phyloP scores from a whole-genome alignment of 352 stramenopile genomes.

The Phytophthora constricta region DNA sequence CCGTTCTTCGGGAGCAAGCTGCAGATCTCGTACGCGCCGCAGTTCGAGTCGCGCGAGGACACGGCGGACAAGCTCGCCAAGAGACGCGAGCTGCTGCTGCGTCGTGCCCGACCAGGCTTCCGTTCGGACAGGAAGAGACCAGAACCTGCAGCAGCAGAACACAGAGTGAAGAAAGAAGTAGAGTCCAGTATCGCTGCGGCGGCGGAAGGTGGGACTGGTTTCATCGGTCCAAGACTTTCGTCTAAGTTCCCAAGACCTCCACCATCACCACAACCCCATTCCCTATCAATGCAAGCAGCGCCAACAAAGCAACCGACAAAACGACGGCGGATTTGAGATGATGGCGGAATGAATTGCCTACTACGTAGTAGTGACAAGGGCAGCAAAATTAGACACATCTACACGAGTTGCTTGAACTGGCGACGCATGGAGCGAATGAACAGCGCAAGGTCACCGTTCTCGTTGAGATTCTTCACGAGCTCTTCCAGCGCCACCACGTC shows the following conservation, averaged over 20 bases:
- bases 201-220: slow-evolving; percentile 22
- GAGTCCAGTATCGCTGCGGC: slow-evolving; percentile 18
- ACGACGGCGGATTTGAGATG: slow-evolving; percentile 50
- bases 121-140: not conserved
- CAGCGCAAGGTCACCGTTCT: slow-evolving; percentile 66
- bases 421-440: slow-evolving; percentile 85
- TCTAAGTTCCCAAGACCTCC: slow-evolving; percentile 12
- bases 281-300: not conserved
- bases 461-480: slow-evolving; percentile 72
- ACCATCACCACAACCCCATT: not conserved
- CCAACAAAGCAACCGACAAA: slow-evolving; percentile 33
- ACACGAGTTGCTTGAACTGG: slow-evolving; percentile 76
- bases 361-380: slow-evolving; percentile 2
- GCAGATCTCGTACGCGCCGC: slow-evolving; percentile 66
- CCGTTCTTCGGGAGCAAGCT: slow-evolving; percentile 73
- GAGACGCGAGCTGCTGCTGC: slow-evolving; percentile 60
- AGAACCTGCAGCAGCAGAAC: not conserved
- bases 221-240: slow-evolving; percentile 59
- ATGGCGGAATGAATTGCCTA: slow-evolving; percentile 9
- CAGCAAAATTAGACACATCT: slow-evolving; percentile 13
- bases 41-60: slow-evolving; percentile 64
- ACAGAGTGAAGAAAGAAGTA: slow-evolving; percentile 2
- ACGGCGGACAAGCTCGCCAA: slow-evolving; percentile 69
- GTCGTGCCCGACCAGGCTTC: slow-evolving; percentile 28
- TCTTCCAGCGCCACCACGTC: slow-evolving; percentile 49